A percentile compares a stretch with the other conserved stretches of the same genome.
phyloP scores from a whole-genome alignment of 129 eudicot genomes.

The Flaveria robusta region DNA sequence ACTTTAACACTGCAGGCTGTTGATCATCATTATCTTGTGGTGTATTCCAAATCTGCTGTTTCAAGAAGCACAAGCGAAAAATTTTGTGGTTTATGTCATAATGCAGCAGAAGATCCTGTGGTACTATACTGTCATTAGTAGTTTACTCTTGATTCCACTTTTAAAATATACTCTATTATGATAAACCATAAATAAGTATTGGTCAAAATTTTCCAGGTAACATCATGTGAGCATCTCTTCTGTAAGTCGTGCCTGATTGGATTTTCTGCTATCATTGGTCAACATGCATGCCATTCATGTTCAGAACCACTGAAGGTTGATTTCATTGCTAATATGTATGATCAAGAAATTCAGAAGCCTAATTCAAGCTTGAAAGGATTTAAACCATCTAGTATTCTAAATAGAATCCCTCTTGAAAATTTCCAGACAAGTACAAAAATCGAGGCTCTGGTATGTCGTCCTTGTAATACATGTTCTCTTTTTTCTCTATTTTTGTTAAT shows the following conservation, averaged over 20 bases:
- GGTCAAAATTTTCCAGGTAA: conserved; percentile 47
- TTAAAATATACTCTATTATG: neutral
- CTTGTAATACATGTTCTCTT: neutral
- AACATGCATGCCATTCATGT: conserved; percentile 73
- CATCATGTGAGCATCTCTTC: conserved; percentile 71
- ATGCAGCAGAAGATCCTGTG: conserved; percentile 71
- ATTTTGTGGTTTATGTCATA: conserved; percentile 73
- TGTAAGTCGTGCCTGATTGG: conserved; percentile 74
- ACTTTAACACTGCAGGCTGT: conserved; percentile 57
- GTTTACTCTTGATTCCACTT: neutral
- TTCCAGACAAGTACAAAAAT: conserved; percentile 94
- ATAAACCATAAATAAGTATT: neutral
- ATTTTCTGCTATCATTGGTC: conserved; percentile 56
- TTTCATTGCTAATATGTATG: conserved; percentile 47
- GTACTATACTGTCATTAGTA: conserved; percentile 37
- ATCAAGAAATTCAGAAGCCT: conserved; percentile 39
- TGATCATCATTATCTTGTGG: conserved; percentile 92
- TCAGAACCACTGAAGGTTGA: conserved; percentile 83
- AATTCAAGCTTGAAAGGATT: conserved; percentile 60
- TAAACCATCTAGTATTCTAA: conserved; percentile 68
- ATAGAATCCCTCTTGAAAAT: conserved; percentile 62
- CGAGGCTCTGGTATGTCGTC: conserved; percentile 73
- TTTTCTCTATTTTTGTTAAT: neutral
- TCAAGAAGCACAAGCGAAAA: conserved; percentile 34
- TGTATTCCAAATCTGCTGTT: conserved; percentile 60